A percentile compares a stretch with the other conserved stretches of the same genome.
Conservation (phyloP, 352 stramenopile genomes). For the Pythium utonaiense region DNA sequence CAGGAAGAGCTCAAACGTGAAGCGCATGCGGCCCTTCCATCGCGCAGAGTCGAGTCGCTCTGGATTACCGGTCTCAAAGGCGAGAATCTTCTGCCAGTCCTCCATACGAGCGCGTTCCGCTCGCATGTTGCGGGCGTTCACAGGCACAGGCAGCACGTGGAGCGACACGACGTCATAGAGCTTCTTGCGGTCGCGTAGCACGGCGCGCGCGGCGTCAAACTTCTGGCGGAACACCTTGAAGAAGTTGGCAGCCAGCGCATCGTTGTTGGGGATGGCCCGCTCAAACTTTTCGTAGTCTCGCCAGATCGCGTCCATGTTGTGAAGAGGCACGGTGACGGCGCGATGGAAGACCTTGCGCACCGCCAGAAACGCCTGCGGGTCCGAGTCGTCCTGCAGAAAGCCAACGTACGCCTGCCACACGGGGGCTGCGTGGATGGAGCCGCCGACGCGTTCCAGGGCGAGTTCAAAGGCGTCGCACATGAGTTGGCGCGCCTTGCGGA, state of each 20-base stretch:
- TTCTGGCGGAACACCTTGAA: slow-evolving; percentile 87
- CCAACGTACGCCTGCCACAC: slow-evolving; percentile 83
- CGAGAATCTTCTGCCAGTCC: slow-evolving; percentile 75
- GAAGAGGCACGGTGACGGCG: slow-evolving; percentile 68
- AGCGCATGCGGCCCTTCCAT: slow-evolving; percentile 77
- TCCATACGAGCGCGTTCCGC: slow-evolving; percentile 51
- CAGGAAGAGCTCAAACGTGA: slow-evolving; percentile 80
- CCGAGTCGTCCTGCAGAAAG: slow-evolving; percentile 76
- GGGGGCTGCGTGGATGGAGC: slow-evolving; percentile 67
- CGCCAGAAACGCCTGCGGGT: slow-evolving; percentile 68
- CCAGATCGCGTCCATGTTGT: slow-evolving; percentile 81
- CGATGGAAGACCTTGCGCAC: slow-evolving; percentile 86
- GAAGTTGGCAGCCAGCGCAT: slow-evolving; percentile 80
- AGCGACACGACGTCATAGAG: slow-evolving; percentile 74
- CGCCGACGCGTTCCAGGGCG: slow-evolving; percentile 77
- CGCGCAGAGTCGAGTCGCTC: slow-evolving; percentile 77
- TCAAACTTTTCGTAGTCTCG: slow-evolving; percentile 89
- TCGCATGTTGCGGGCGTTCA: slow-evolving; percentile 27
- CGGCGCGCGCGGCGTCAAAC: slow-evolving; percentile 73
- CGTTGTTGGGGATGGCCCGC: slow-evolving; percentile 84
- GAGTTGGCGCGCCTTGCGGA: slow-evolving; percentile 58
- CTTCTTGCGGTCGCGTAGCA: slow-evolving; percentile 83
- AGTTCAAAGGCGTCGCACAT: slow-evolving; percentile 86
- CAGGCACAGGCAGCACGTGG: slow-evolving; percentile 60
- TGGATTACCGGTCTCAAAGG: slow-evolving; percentile 75